Percentiles rank a stretch among this genome's conserved stretches.
Conservation (phyloP, 108 stramenopile genomes). For the Bacterosira constricta region DNA sequence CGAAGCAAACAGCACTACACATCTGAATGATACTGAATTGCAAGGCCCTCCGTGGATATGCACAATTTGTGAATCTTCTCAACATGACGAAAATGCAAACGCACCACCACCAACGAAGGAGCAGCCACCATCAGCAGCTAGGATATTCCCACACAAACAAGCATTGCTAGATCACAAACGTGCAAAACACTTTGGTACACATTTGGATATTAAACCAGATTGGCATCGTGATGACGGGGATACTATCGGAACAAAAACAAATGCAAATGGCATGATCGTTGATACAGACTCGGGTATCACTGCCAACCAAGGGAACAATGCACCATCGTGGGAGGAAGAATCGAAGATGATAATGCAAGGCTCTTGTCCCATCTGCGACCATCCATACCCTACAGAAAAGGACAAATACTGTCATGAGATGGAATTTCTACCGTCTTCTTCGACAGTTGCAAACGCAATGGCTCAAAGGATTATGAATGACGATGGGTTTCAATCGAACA, state of each 20-base stretch:
- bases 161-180: conserved; percentile 67
- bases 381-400: neutral
- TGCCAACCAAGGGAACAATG: neutral
- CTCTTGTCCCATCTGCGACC: conserved; percentile 19
- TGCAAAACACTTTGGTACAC: conserved; percentile 73
- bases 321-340: neutral
- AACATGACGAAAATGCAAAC: neutral
- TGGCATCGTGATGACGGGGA: conserved; percentile 50
- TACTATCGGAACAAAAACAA: neutral
- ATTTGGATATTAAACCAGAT: conserved; percentile 70
- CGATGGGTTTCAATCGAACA: neutral
- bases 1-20: neutral
- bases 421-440: conserved; percentile 27
- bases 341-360: neutral
- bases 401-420: conserved; percentile 17
- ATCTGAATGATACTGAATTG: neutral
- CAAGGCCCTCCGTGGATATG: conserved; percentile 6
- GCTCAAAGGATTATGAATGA: neutral
- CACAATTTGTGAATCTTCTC: conserved; percentile 15
- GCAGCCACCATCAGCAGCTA: too few relatives aligned
- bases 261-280: neutral
- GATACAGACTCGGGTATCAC: neutral
- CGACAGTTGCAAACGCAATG: neutral
- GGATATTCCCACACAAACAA: conserved; percentile 59
- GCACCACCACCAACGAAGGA: neutral